Conservation (phyloP, 352 stramenopile genomes). For the Pythium chondricola region DNA sequence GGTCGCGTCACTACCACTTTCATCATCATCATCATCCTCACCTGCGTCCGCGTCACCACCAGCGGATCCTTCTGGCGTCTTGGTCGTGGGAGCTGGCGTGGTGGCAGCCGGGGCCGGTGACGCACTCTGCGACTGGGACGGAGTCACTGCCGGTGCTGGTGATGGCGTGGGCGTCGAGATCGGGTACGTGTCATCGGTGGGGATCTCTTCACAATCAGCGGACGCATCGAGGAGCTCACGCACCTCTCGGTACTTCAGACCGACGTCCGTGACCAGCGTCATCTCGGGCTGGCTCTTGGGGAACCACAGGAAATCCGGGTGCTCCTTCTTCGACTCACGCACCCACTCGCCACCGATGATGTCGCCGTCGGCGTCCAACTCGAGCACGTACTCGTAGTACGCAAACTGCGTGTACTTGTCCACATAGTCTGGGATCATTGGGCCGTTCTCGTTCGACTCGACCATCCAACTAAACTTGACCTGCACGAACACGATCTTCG, state of each 20-base stretch:
- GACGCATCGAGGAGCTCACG: conserved; percentile 15
- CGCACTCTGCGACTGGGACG: no score
- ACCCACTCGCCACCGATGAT: conserved; percentile 68
- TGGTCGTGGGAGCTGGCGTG: conserved; percentile 1
- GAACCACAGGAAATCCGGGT: conserved; percentile 67
- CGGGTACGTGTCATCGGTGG: not conserved
- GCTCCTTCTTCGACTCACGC: conserved; percentile 39
- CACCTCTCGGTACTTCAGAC: conserved; percentile 16
- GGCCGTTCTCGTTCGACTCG: conserved; percentile 46
- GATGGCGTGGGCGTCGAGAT: conserved; percentile 3
- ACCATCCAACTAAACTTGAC: conserved; percentile 57
- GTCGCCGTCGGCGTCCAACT: conserved; percentile 45
- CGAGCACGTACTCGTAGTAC: conserved; percentile 68
- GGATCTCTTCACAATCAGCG: conserved; percentile 6
- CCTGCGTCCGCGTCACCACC: not conserved
- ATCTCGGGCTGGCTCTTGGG: conserved; percentile 15
- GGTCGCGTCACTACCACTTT: not conserved
- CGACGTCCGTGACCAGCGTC: conserved; percentile 4
- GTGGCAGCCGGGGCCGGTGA: not conserved
- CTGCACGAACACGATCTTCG: conserved; percentile 45
- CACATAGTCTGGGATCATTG: conserved; percentile 36
- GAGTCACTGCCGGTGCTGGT: not conserved
- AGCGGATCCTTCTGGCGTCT: not conserved
- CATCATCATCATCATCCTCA: conserved; percentile 7
- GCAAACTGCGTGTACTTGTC: conserved; percentile 45